Evolutionary conservation across 1,284 basidiomycete species (phyloP).

Genomic region (Stygiomarasmius scandens): DNA sequence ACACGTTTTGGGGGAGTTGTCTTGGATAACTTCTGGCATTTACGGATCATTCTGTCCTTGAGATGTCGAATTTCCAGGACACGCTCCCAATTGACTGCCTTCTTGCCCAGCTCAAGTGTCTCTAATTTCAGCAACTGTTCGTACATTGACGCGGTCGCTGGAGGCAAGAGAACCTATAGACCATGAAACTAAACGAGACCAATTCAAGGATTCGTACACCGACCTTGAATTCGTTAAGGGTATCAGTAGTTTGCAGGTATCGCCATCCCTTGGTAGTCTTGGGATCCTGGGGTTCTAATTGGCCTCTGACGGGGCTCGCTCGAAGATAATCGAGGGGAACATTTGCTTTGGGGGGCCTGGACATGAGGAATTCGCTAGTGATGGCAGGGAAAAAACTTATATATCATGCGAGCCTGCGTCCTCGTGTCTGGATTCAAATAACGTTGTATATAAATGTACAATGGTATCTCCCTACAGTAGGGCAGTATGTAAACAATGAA

Average conservation of each 20-base stretch:
- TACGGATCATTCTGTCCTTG: conserved; percentile 79
- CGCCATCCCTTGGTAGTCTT: conserved; percentile 61
- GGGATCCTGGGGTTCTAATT: conserved; percentile 64
- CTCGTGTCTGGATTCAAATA: conserved; percentile 14
- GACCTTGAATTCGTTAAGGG: conserved; percentile 72
- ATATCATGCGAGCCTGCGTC: neutral
- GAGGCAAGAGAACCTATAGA: conserved; percentile 64
- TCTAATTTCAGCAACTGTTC: conserved; percentile 65
- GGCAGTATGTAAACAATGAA: neutral
- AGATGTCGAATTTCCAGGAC: conserved; percentile 72
- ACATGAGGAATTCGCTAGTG: conserved; percentile 10
- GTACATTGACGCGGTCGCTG: conserved; percentile 71
- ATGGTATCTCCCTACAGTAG: neutral
- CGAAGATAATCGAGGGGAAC: conserved; percentile 55
- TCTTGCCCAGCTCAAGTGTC: conserved; percentile 58
- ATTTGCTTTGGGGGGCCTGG: conserved; percentile 20
- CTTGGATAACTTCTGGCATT: conserved; percentile 62
- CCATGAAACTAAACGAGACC: conserved; percentile 7
- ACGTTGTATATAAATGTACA: conserved; percentile 5
- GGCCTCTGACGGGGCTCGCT: conserved; percentile 68
- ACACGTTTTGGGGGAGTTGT: conserved; percentile 36
- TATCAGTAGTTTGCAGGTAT: conserved; percentile 74
- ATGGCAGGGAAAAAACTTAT: neutral
- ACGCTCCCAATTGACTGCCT: conserved; percentile 61
- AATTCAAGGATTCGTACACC: conserved; percentile 19